A percentile compares a stretch with the other conserved stretches of the same genome.
Evolutionary conservation across 2,329 filamentous ascomycete species (phyloP).

Genomic region (Monosporascus ibericus): DNA sequence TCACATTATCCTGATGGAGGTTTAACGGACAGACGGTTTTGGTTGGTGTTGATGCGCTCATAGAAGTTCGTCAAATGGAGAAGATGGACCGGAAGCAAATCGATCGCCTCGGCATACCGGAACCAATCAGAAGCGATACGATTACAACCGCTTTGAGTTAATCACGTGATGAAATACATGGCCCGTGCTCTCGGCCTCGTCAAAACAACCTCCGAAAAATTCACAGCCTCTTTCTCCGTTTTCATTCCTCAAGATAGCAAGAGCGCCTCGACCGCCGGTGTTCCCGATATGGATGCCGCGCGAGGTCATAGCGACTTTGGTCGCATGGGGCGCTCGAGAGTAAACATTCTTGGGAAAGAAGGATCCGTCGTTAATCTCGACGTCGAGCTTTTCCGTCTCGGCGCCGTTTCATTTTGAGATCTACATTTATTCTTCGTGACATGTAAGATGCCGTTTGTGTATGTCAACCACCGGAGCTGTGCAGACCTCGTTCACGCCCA

Average conservation of each 20-base stretch:
- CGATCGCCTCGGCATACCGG: background rate
- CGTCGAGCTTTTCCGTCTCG: conserved; percentile 26
- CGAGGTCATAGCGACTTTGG: conserved; percentile 19
- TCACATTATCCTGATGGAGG: background rate
- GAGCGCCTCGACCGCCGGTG: conserved; percentile 33
- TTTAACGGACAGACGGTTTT: background rate
- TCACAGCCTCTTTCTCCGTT: conserved; percentile 7
- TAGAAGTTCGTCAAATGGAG: conserved; percentile 4
- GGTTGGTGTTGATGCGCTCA: conserved; percentile 18
- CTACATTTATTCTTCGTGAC: conserved; percentile 19
- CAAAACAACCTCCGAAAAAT: conserved; percentile 2
- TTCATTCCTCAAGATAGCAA: conserved; percentile 43
- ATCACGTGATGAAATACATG: conserved; percentile 4
- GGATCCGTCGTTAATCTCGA: conserved; percentile 33
- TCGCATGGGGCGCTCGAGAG: conserved; percentile 23
- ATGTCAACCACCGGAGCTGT: background rate
- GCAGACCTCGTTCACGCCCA: no score
- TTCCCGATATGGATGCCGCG: conserved; percentile 12
- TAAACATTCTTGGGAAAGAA: conserved; percentile 28
- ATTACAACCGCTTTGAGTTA: background rate
- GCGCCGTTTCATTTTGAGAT: conserved; percentile 32
- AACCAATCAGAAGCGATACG: background rate
- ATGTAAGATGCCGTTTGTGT: background rate
- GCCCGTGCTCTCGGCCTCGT: conserved; percentile 13
- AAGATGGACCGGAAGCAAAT: background rate